These are phyloP conservation scores for Vitis amurensis DNA, from an alignment of 164 flowering plant genomes.

Conservation along the genomic window DNA sequence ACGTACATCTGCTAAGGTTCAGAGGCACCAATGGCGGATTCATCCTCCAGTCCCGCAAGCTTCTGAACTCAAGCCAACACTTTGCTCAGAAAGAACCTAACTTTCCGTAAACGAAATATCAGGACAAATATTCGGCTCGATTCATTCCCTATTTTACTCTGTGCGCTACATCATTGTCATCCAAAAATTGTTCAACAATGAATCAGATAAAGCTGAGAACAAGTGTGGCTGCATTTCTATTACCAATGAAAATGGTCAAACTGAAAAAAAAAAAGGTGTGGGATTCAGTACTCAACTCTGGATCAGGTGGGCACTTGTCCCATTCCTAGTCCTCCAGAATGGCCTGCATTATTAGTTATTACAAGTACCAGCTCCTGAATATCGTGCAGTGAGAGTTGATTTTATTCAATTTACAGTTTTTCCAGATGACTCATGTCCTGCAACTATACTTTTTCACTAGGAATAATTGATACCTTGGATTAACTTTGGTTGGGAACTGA, in stretches of 20 bases:
- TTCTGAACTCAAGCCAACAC: slow-evolving; percentile 70
- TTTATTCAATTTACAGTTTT: slow-evolving; percentile 38
- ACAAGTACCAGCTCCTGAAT: slow-evolving; percentile 64
- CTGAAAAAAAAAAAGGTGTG: slow-evolving; percentile 68
- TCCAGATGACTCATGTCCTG: slow-evolving; percentile 75
- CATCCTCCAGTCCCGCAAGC: slow-evolving; percentile 43
- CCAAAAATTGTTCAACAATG: slow-evolving; percentile 43
- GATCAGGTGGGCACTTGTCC: slow-evolving; percentile 64
- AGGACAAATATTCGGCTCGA: slow-evolving; percentile 51
- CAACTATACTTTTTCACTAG: no score
- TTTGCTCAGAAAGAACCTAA: slow-evolving; percentile 65
- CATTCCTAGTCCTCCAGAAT: slow-evolving; percentile 63
- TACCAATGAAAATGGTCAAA: slow-evolving; percentile 53
- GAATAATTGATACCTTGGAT: no score
- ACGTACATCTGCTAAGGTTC: no score
- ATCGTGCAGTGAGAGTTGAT: slow-evolving; percentile 65
- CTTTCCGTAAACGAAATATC: slow-evolving; percentile 66
- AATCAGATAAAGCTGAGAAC: slow-evolving; percentile 44
- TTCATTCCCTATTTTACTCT: slow-evolving; percentile 55
- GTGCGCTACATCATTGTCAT: slow-evolving; percentile 43
- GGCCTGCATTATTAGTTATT: slow-evolving; percentile 73
- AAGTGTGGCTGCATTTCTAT: slow-evolving; percentile 74
- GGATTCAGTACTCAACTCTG: slow-evolving; percentile 58
- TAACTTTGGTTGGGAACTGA: no score
- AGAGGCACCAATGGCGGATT: slow-evolving; percentile 45